Base-by-base conservation (phyloP, 2,329 filamentous ascomycete genomes). In the Clathrospora elynae region DNA sequence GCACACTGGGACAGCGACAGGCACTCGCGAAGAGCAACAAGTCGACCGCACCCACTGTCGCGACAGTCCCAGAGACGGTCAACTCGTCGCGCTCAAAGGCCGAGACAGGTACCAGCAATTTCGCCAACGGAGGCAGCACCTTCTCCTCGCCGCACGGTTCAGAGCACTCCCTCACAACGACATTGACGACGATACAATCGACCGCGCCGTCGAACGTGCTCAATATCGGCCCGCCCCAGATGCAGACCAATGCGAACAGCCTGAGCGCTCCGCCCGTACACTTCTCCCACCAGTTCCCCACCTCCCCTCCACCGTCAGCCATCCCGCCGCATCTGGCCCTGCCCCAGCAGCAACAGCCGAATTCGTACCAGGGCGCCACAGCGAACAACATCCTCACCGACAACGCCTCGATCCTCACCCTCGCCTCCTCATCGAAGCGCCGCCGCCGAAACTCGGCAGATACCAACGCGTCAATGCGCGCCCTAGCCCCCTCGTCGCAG, bases 81-180 rank as follows among this genome's bases (percentile, higher is more conserved):
- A 80, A 83, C 47, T 95, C 89, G 1, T 86, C 87, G 10, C 83
- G 87, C 28, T 95, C 90, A 19, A 88, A 93, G 58, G 82, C 89
- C 12, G 90, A 88, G 12, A 96, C 90, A 9, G 85, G 88, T 46
- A 72, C 70, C 41, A 86, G 87, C 59, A 74, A 71, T 41, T 68
- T 68, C 11, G 66, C 72, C 44, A 82, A 87, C 55, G 89, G 88
- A 42, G 86, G 76, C 56, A 85, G 82, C 74, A 90, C 87, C 24
- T 92, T 92, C 67, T 91, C 87, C 12, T 91, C 88, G 9, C 88
- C 88, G 2, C 86, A 88, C 22, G 88, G 88, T 17, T 92, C 88
- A 6, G 83, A 90, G 33, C 85, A 84, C 49, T 92, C 88, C 2
- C 75, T 95, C 39, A 88, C 88, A 1, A 93, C 88, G 0, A 93